Evolutionary conservation across 2,329 filamentous ascomycete genomes (phyloP), one percentile per base, ranked within the genome.

Genomic region (Sclerotinia nivalis): DNA sequence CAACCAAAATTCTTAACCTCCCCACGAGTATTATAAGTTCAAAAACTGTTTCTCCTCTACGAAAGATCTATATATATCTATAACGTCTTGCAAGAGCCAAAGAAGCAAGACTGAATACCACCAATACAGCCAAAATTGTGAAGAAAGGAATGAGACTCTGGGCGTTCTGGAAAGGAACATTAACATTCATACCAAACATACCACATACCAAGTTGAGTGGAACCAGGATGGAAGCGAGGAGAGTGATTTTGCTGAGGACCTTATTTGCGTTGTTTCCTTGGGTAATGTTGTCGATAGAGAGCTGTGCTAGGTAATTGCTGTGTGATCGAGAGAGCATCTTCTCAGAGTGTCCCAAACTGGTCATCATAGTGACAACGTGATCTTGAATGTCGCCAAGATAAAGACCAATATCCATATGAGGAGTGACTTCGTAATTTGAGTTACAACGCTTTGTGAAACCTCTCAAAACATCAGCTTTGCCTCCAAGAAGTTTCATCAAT

Each of bases 341-440:
- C 80, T 99, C 96, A 75, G 97, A 97, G 79, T 99, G 96, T 0
- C 89, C 89, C 76, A 99, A 82, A 81, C 97, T 99, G 75, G 92
- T 96, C 87, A 97, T 97, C 95, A 98, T 98, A 59, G 96, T 99
- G 71, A 99, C 93, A 67, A 99, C 95, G 86, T 99, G 96, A 82
- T 99, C 96, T 81, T 99, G 96, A 73, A 99, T 97, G 82, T 99
- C 96, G 77, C 93, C 93, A 49, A 99, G 87, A 79, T 99, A 99
- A 77, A 99, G 88, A 31, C 94, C 96, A 74, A 99, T 97, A 78
- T 99, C 96, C 83, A 96, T 96, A 61, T 94, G 92, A 9, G 96
- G 96, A 1, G 96, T 97, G 66, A 98, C 92, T 74, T 93, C 91
- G 84, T 97, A 98, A 73, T 97, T 93, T 78, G 97, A 95, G 79